Base-by-base conservation (phyloP, 2,329 filamentous ascomycete genomes). In the Apiospora rasikravindrae region DNA sequence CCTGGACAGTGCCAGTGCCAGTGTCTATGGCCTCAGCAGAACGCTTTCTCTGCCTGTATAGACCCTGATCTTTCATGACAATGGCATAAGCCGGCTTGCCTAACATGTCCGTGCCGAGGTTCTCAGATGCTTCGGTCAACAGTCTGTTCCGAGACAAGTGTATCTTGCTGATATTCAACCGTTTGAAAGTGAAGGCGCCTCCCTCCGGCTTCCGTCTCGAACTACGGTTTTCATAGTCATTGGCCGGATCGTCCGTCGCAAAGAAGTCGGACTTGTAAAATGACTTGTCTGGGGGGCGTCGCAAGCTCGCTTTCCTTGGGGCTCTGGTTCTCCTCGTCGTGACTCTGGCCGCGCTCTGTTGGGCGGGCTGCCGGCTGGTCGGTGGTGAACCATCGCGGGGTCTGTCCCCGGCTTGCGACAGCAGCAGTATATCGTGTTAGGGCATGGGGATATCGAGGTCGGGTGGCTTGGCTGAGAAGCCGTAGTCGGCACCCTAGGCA, bases 21-120 rank as follows among this genome's bases (percentile, higher is more conserved):
- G 13, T 19, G 16, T 26, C 44, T 11, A 26, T 24, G 13, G 44
- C 14, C 70, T 22, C 45, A 57, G 16, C 69, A 13, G n/a, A 10
- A 2, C 13, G 47, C n/a, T 37, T 51, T 57, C 66, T 75, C 68
- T 68, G 73, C 45, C 68, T 72, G 68, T 73, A 69, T 10, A 73
- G 33, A 5, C 78, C 79, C n/a, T 73, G 73, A 49, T 85, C 82
- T 71, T 77, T 82, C 79, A 89, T 80, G 47, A 90, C 81, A 66
- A 90, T 84, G 33, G 86, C 85, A 22, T 84, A 81, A 16, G 84
- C 83, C 2, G 81, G 80, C 72, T 80, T 78, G 2, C 84, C 84
- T 16, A 86, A 74, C 70, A 83, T 81, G 40, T 77, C 74, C 19
- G 80, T 72, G 4, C 73, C 75, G 8, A 86, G 75, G n/a, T 51